A percentile compares a stretch with the other conserved stretches of the same genome.
Conservation (phyloP, 2,329 filamentous ascomycete genomes). For the Penicillium griseofulvum region DNA sequence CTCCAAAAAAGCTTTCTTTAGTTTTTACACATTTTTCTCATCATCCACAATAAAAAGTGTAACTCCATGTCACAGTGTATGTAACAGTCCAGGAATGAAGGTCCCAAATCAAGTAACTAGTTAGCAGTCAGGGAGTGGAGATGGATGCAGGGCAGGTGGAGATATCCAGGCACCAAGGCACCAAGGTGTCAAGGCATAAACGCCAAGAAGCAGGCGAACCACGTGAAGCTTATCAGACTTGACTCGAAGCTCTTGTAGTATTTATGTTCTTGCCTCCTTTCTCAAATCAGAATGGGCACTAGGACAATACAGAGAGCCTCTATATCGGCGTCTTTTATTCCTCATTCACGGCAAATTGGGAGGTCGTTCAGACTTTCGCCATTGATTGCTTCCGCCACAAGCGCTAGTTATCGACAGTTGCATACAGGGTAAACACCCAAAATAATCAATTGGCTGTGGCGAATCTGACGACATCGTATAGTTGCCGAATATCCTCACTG, state of each 20-base stretch:
- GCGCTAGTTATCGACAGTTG: neutral
- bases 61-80: no score
- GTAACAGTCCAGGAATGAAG: no score
- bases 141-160: no score
- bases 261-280: neutral
- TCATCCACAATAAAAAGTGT: no score
- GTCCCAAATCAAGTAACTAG: no score
- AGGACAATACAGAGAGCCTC: neutral
- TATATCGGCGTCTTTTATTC: neutral
- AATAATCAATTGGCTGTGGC: neutral
- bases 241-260: neutral
- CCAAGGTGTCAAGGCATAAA: neutral
- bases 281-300: neutral
- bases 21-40: no score
- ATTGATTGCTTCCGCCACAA: neutral
- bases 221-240: conserved; percentile 1
- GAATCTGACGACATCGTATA: neutral
- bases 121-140: no score
- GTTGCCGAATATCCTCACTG: neutral
- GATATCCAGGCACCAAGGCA: neutral
- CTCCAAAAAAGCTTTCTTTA: no score
- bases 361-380: neutral
- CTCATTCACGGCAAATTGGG: neutral
- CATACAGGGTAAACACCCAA: neutral
- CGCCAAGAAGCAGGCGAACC: conserved; percentile 3